Base-by-base conservation (phyloP, 2,329 filamentous ascomycete genomes). In the Torrubiellomyces zombiae region DNA sequence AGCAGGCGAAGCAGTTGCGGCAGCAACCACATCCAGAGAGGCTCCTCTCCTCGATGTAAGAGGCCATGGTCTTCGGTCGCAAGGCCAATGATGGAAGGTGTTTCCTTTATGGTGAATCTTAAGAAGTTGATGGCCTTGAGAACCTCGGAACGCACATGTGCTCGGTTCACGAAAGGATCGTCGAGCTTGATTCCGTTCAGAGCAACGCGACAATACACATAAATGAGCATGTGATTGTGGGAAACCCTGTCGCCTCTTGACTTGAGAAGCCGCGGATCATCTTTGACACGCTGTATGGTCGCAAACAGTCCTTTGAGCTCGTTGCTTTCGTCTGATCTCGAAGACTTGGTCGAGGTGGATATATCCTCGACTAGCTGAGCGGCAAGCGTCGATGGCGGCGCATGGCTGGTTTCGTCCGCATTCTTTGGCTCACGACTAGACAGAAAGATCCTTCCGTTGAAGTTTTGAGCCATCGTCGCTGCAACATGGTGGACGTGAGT, bases 291-390 rank as follows among this genome's bases (percentile, higher is more conserved):
- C 37, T 70, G 60, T 17, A 75, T 67, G 16, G 62, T 50, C 22
- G 53, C 48, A 32, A 71, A 63, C 3, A 94, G 62, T 26, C 74
- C 70, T 33, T 77, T 73, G 34, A 94, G 75, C 24, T 81, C 77
- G 37, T 74, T 70, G 30, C 70, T 74, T 38, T 76, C 72, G 38
- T 75, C 65, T 26, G 66, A 66, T 39, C 67, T 63, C 26, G 66
- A 63, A 21, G 65, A 68, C 32, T 61, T 64, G 25, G 65, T 61
- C 24, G 67, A 67, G 13, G 75, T 66, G 21, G 76, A 70, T 33
- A 83, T 72, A 45, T 80, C 81, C 44, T 80, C 75, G 34, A 89
- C 81, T 29, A 94, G 72, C 48, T 91, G 80, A 9, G 81, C 81
- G 26, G 85, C 82, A 40, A 93, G 63, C 7, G 83, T 91, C 10